These are phyloP conservation scores for Stephania cephalantha DNA, from an alignment of 164 flowering plant species.

Conservation along the genomic window DNA sequence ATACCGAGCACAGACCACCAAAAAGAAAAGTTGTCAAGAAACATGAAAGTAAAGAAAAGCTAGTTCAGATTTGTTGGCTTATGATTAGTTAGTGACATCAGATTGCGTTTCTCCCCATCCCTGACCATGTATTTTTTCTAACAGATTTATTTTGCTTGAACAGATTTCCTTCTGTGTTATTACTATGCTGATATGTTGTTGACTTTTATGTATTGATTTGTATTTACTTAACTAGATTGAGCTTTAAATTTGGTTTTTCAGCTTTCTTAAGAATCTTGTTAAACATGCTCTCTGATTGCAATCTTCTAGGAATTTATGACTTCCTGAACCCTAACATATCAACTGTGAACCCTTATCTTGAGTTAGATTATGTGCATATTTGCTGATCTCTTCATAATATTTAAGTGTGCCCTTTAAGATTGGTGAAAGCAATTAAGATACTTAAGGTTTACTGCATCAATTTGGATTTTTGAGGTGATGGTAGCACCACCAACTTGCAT, in stretches of 20 bases:
- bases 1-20: no score
- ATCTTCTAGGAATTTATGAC: not conserved
- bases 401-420: not conserved
- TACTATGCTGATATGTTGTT: no score
- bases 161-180: no score
- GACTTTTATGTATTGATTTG: no score
- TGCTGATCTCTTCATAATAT: not conserved
- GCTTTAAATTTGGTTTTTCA: not conserved
- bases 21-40: no score
- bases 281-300: not conserved
- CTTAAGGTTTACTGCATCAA: not conserved
- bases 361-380: not conserved
- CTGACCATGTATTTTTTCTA: not conserved
- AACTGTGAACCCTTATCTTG: not conserved
- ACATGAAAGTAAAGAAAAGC: not conserved
- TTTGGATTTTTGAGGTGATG: not conserved
- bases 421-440: not conserved
- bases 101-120: not conserved
- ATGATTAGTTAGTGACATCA: not conserved
- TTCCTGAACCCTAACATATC: not conserved
- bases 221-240: no score
- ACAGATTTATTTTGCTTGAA: no score
- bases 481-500: not conserved
- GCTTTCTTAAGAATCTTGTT: not conserved
- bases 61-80: not conserved